These are phyloP conservation scores for Chenopodium suecicum DNA, from an alignment of 148 eudicot genomes.

Conservation along the genomic window DNA sequence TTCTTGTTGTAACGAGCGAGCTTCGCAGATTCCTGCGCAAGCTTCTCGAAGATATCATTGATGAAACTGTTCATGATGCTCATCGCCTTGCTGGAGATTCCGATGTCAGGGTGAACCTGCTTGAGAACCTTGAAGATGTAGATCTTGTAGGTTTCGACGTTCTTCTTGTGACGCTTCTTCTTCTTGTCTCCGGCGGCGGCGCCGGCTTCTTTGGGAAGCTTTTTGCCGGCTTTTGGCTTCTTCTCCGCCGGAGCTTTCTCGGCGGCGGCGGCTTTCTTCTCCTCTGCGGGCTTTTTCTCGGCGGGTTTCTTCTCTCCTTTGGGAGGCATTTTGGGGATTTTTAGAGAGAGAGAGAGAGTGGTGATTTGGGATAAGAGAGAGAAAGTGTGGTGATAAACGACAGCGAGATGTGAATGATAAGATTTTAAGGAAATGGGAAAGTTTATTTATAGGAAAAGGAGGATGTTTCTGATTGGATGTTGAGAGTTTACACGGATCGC, in stretches of 20 bases:
- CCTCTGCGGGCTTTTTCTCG: slow-evolving; percentile 46
- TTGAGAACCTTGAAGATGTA: slow-evolving; percentile 60
- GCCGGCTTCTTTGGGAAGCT: slow-evolving; percentile 49
- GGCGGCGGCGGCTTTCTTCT: slow-evolving; percentile 37
- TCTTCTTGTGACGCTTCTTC: slow-evolving; percentile 55
- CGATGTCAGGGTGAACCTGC: slow-evolving; percentile 58
- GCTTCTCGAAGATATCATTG: slow-evolving; percentile 50
- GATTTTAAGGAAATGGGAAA: no score
- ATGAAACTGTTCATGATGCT: slow-evolving; percentile 59
- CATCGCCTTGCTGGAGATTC: slow-evolving; percentile 61
- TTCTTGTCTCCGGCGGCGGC: slow-evolving; percentile 49
- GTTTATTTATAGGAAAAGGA: slow-evolving; percentile 3
- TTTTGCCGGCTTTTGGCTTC: slow-evolving; percentile 55
- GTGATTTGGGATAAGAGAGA: neutral
- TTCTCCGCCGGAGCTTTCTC: slow-evolving; percentile 51
- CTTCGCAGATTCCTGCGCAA: slow-evolving; percentile 42
- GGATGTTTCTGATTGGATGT: slow-evolving; percentile 8
- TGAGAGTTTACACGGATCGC: no score
- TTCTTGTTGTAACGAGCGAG: slow-evolving; percentile 51
- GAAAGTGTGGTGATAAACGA: neutral
- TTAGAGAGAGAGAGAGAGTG: neutral
- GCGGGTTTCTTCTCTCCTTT: slow-evolving; percentile 49
- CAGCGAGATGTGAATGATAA: no score
- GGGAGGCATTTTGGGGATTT: slow-evolving; percentile 31
- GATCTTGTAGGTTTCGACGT: slow-evolving; percentile 61